phyloP scores from a whole-genome alignment of 164 flowering plant genomes.

The Chloranthus sessilifolius region DNA sequence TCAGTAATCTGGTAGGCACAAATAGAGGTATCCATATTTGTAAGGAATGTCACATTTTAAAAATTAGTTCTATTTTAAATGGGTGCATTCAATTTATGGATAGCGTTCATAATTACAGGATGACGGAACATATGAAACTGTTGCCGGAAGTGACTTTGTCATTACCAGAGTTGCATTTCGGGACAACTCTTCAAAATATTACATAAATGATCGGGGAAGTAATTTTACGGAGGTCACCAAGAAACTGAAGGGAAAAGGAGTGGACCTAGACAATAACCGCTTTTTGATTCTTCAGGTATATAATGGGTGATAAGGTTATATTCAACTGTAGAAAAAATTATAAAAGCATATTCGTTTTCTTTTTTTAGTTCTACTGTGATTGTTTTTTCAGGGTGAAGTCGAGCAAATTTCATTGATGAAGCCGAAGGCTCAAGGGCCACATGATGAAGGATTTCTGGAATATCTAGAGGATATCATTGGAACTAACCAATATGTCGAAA shows the following conservation, averaged over 20 bases:
- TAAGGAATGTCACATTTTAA: not conserved
- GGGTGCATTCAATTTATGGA: not conserved
- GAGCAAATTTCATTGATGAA: constrained; percentile 98
- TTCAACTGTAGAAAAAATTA: not conserved
- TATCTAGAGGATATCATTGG: constrained; percentile 98
- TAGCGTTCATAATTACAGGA: constrained; percentile 36
- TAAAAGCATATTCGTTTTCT: not conserved
- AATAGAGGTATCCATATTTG: too few species aligned
- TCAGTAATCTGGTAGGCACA: too few species aligned
- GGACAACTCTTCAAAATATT: constrained; percentile 90
- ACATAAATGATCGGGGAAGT: constrained; percentile 69
- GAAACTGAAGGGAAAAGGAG: constrained; percentile 85
- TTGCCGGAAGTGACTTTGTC: constrained; percentile 80
- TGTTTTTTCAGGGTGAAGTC: constrained; percentile 79
- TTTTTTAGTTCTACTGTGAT: not conserved
- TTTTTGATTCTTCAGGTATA: constrained; percentile 93
- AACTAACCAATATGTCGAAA: constrained; percentile 88
- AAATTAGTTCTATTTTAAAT: too few species aligned
- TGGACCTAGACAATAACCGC: constrained; percentile 93
- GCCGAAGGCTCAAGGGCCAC: constrained; percentile 94
- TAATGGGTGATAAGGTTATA: not conserved
- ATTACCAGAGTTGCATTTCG: constrained; percentile 83
- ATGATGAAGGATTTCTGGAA: constrained; percentile 97
- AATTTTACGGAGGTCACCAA: constrained; percentile 92
- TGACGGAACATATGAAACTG: constrained; percentile 73